Evolutionary conservation across 164 flowering plant species (phyloP).

Genomic region (Vitis cinerea): DNA sequence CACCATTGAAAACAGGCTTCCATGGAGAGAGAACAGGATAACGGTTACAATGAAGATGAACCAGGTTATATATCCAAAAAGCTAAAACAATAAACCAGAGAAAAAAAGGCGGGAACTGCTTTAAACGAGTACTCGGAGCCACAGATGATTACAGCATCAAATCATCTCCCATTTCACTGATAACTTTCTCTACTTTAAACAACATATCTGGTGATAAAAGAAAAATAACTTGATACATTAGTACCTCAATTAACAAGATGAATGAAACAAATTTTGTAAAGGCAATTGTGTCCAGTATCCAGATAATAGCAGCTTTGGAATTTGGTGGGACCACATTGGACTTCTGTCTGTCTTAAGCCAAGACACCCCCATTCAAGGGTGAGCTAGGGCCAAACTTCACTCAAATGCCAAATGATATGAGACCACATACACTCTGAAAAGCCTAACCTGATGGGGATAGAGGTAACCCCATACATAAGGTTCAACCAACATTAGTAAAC

Average conservation of each 20-base stretch:
- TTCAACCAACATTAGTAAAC: neutral
- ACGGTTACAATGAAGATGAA: neutral
- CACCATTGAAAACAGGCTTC: neutral
- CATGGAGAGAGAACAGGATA: neutral
- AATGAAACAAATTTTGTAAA: neutral
- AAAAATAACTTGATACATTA: neutral
- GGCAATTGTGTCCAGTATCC: neutral
- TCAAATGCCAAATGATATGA: neutral
- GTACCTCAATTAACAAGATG: neutral
- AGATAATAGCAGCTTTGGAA: neutral
- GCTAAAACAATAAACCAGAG: neutral
- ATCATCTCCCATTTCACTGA: slow-evolving; percentile 52
- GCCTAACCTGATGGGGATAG: no score
- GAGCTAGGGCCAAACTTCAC: neutral
- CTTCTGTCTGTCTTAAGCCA: no score
- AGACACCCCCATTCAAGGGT: neutral
- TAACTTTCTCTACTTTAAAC: slow-evolving; percentile 55
- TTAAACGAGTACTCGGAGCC: neutral
- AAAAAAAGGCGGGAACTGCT: neutral
- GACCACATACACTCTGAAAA: no score
- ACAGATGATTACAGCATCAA: slow-evolving; percentile 16
- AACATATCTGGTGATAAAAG: slow-evolving; percentile 45
- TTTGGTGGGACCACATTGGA: neutral
- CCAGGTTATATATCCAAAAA: neutral
- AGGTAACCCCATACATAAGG: no score